Base-by-base conservation (phyloP, 2,329 filamentous ascomycete species). In the Diaporthe capsici region DNA sequence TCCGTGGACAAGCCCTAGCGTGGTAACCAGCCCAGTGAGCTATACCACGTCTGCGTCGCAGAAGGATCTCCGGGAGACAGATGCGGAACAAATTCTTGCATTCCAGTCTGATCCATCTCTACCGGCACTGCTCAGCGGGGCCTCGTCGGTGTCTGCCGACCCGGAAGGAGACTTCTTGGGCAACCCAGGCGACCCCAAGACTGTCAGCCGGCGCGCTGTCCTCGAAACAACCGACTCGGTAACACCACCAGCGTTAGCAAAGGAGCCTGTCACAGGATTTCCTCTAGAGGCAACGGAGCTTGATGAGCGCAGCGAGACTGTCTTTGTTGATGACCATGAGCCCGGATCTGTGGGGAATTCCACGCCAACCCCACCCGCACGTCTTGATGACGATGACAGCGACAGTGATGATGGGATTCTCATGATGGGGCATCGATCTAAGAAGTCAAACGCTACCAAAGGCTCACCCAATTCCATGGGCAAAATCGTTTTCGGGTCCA, bases 21-120 rank as follows among this genome's bases (percentile, higher is more conserved):
- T 90, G 72, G 82, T 86, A 2, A 84, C 86, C 6, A 90, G 88
- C 76, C 88, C 89, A 6, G 82, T 88, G 7, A 86, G 85, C 28
- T 83, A 84, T 3, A 75, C 83, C 71, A 84, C 84, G 58, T 76
- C 80, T 15, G 81, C 81, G 9, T 82, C 84, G 6, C 83, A 83
- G 31, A 86, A 86, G 76, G 84, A 83, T n/a, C 81, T 84, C 1
- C 85, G 86, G 4, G 87, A 88, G 8, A 84, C 87, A 12, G 88
- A 83, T 1, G 85, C 86, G 5, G 87, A 88, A 6, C 85, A 87
- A 12, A 88, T 89, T 79, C 79, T 88, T 22, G 85, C 85, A 3
- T 92, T 92, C 81, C 90, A 90, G 73, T 93, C 91, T 4, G 91
- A 93, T 71, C 91, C 91, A 0, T 93, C 91, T 7, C 83, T 93